phyloP scores from a whole-genome alignment of 2,329 filamentous ascomycete genomes.

The Sporothrix schenckii region DNA sequence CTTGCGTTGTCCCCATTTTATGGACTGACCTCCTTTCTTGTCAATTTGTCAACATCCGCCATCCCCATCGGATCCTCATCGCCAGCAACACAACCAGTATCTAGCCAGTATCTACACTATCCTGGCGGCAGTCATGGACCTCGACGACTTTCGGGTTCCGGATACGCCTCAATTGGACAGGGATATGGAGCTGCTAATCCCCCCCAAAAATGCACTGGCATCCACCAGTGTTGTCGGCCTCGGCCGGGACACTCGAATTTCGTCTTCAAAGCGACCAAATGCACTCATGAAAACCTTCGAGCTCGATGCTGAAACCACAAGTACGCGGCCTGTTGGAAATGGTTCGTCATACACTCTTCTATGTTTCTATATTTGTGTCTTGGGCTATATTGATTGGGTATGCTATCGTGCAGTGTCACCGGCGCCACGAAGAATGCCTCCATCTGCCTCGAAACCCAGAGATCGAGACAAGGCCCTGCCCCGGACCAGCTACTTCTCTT shows the following conservation, averaged over 20 bases:
- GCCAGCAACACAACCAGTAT: neutral
- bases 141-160: conserved; percentile 28
- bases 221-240: neutral
- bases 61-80: neutral
- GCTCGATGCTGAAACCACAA: conserved; percentile 5
- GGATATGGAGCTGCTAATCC: too few relatives aligned
- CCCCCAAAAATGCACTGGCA: neutral
- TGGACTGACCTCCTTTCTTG: neutral
- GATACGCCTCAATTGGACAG: conserved; percentile 25
- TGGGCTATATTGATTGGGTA: too few relatives aligned
- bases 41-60: conserved; percentile 1
- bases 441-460: neutral
- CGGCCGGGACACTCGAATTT: too few relatives aligned
- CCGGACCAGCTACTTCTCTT: conserved; percentile 30
- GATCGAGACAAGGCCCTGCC: neutral
- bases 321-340: neutral
- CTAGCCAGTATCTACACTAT: neutral
- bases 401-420: too few relatives aligned
- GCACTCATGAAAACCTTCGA: neutral
- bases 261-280: neutral
- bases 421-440: neutral
- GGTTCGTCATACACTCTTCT: neutral
- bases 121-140: neutral
- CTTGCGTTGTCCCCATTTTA: neutral
- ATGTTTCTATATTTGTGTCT: too few relatives aligned